These are phyloP conservation scores for Acacia acuminata DNA, from an alignment of 306 rosid species.

Conservation along the genomic window DNA sequence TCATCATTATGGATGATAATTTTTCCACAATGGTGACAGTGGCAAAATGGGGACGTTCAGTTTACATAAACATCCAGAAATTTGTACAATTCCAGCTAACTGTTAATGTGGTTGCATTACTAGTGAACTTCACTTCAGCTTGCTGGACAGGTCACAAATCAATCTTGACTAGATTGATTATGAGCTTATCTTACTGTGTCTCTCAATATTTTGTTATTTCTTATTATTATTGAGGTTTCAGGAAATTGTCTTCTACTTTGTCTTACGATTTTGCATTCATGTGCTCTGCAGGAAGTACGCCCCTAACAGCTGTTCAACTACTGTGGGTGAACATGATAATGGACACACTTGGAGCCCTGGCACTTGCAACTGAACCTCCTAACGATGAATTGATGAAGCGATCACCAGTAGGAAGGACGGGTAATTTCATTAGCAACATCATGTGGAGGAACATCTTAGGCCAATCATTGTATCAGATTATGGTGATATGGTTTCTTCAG, in stretches of 20 bases:
- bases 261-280: conserved; percentile 32
- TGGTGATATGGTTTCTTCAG: conserved; percentile 83
- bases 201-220: neutral
- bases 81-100: conserved; percentile 97
- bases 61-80: conserved; percentile 90
- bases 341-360: conserved; percentile 97
- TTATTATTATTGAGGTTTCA: neutral
- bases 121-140: conserved; percentile 95
- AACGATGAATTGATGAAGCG: conserved; percentile 85
- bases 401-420: conserved; percentile 83
- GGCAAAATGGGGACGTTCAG: conserved; percentile 98
- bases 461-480: conserved; percentile 83
- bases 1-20: conserved; percentile 92
- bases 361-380: conserved; percentile 99
- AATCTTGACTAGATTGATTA: conserved; percentile 4
- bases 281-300: conserved; percentile 69
- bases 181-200: neutral
- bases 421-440: conserved; percentile 86
- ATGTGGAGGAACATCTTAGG: conserved; percentile 99
- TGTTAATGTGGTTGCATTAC: conserved; percentile 84
- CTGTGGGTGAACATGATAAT: conserved; percentile 99
- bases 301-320: conserved; percentile 94
- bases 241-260: conserved; percentile 4
- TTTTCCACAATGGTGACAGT: conserved; percentile 97
- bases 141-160: conserved; percentile 77